Percentiles rank a stretch among this genome's conserved stretches.
Conservation (phyloP, 225 moss, liverwort and hornwort genomes). For the Thuidium tamariscinum region DNA sequence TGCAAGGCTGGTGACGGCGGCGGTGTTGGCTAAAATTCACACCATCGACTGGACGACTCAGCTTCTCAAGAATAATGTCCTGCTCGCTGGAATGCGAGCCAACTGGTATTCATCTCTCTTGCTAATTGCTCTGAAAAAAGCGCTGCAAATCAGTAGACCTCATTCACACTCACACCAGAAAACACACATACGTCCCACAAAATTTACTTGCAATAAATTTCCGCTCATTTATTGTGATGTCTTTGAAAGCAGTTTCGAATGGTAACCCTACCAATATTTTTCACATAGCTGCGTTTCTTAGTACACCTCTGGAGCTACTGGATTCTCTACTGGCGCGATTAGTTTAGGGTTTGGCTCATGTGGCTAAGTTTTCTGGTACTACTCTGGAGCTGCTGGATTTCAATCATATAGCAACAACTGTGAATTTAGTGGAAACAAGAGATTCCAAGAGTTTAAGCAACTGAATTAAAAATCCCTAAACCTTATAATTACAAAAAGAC, state of each 20-base stretch:
- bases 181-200: too few species aligned
- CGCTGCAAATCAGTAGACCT: not conserved
- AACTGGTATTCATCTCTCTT: conserved; percentile 41
- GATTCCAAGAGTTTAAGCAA: not conserved
- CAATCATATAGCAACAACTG: not conserved
- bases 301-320: not conserved
- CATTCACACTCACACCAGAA: not conserved
- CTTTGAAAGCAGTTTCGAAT: not conserved
- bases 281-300: not conserved
- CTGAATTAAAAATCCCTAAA: not conserved
- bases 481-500: not conserved
- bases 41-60: conserved; percentile 71
- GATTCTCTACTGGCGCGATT: not conserved
- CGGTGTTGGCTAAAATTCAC: conserved; percentile 64
- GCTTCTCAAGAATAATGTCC: conserved; percentile 49
- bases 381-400: not conserved
- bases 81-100: conserved; percentile 31
- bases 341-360: not conserved
- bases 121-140: not conserved
- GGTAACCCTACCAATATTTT: not conserved
- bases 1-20: conserved; percentile 20
- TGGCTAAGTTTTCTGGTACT: not conserved
- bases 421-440: not conserved
- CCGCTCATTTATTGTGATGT: not conserved
- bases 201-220: not conserved